phyloP scores from a whole-genome alignment of 2,329 filamentous ascomycete species.

The Chaetoscypha palmicola region DNA sequence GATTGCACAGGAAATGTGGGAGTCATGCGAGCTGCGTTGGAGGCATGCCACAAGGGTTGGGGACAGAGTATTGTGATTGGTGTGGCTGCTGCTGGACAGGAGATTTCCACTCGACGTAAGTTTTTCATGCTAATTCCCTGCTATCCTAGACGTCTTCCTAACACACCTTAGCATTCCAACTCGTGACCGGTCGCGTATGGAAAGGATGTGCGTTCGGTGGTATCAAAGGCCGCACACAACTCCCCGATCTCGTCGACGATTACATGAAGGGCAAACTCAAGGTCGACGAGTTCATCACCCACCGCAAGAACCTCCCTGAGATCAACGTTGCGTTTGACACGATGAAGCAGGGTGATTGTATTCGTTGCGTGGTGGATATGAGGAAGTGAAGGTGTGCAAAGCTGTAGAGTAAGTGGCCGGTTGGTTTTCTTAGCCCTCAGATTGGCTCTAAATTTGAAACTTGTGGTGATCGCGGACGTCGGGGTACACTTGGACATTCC shows the following conservation, averaged over 20 bases:
- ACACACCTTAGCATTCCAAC: slow-evolving; percentile 72
- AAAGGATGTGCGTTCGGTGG: slow-evolving; percentile 96
- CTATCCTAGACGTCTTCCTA: slow-evolving; percentile 8
- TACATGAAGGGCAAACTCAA: slow-evolving; percentile 87
- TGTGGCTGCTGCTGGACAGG: slow-evolving; percentile 91
- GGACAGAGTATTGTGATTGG: slow-evolving; percentile 97
- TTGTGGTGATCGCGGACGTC: too few species aligned
- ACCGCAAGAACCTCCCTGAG: slow-evolving; percentile 72
- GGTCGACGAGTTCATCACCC: slow-evolving; percentile 99
- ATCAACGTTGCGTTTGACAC: slow-evolving; percentile 88
- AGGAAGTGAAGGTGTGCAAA: slow-evolving; percentile 14
- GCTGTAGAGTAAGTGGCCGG: too few species aligned
- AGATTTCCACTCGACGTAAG: slow-evolving; percentile 89
- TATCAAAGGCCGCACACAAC: slow-evolving; percentile 93
- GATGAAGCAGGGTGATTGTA: slow-evolving; percentile 97
- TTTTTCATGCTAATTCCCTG: slow-evolving; percentile 25
- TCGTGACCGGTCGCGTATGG: slow-evolving; percentile 96
- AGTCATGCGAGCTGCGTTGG: slow-evolving; percentile 91
- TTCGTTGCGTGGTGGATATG: slow-evolving; percentile 82
- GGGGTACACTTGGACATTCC: too few species aligned
- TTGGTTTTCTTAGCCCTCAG: too few species aligned
- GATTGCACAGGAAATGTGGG: slow-evolving; percentile 97
- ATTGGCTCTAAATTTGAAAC: too few species aligned
- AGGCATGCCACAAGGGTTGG: slow-evolving; percentile 99
- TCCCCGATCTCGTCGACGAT: slow-evolving; percentile 79